Percentiles rank a stretch among this genome's conserved stretches.
Evolutionary conservation across 805 yeast genomes (phyloP).

Genomic region (Hanseniaspora osmophila): DNA sequence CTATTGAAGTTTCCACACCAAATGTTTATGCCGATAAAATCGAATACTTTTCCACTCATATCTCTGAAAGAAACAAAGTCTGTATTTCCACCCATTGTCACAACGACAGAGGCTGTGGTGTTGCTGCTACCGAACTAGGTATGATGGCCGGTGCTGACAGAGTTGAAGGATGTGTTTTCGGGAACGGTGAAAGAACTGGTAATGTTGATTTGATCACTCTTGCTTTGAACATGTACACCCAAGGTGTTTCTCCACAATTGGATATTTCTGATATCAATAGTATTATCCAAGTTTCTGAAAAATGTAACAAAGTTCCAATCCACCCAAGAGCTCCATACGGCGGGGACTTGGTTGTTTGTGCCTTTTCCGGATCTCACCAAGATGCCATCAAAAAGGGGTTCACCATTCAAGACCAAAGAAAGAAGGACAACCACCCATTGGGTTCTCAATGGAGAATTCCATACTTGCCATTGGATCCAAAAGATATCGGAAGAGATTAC

Average conservation of each 20-base stretch:
- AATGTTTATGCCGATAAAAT: constrained; percentile 70
- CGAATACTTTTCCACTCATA: constrained; percentile 56
- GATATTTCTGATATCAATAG: constrained; percentile 59
- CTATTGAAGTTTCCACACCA: constrained; percentile 67
- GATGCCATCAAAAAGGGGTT: constrained; percentile 61
- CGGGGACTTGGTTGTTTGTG: constrained; percentile 66
- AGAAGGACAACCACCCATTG: constrained; percentile 31
- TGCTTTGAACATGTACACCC: constrained; percentile 66
- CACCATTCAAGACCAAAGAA: constrained; percentile 36
- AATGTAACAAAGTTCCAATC: constrained; percentile 64
- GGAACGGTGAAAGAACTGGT: constrained; percentile 79
- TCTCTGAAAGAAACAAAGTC: constrained; percentile 57
- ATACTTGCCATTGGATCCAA: constrained; percentile 67
- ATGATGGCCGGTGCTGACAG: constrained; percentile 74
- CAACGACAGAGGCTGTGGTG: constrained; percentile 75
- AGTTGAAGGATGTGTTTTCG: constrained; percentile 72
- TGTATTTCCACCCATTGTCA: constrained; percentile 62
- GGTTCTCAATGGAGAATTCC: constrained; percentile 46
- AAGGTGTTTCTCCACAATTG: constrained; percentile 57
- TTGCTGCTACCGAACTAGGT: constrained; percentile 70
- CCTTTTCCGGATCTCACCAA: constrained; percentile 63
- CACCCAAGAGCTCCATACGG: constrained; percentile 70
- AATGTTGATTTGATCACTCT: constrained; percentile 66
- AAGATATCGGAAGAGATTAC: constrained; percentile 66
- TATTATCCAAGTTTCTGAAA: constrained; percentile 55